Evolutionary conservation across 805 yeast genomes (phyloP), one percentile per base, ranked within the genome.

Genomic region (Candida coleopterorum): DNA sequence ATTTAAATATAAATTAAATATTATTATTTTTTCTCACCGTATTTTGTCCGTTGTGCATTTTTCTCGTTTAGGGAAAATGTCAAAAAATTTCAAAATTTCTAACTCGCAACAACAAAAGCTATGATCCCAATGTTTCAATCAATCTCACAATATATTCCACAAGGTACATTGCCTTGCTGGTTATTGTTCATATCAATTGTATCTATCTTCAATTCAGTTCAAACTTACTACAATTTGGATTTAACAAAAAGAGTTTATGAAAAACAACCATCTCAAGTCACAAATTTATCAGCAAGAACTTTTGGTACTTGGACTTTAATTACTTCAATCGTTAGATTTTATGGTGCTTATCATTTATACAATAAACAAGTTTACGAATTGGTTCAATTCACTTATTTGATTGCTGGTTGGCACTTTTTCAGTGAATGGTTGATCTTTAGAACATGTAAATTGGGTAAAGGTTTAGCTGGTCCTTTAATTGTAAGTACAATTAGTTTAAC

Each of bases 291-390:
- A 48, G 96, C 96, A n/a, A 76, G 98, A 51, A 90, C 98, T 0
- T 93, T 93, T 58, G 98, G 98, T 23, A 93, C 98, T 0, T 93
- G 98, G 98, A 93, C 98, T 0, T 68, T 89, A 26, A 72, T 89
- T 48, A 80, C 96, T 2, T 76, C 95, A 2, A 69, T 90, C 21
- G 81, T 93, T 32, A 77, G 98, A 55, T 72, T 81, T 45, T 87
- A 85, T 57, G 96, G 95, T 38, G 94, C 97, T 10, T 84, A 82
- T 61, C 68, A 84, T 54, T 66, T 85, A 40, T 67, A 68, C 37
- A 79, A 80, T 48, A 77, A 77, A 17, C 83, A 80, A 46, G 77
- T 89, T 36, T 93, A 77, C 60, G 79, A 84, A 48, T 68, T 93
- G 46, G 82, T 89, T 14, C 74, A 85, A 48, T 81, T 83, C 59